These are phyloP conservation scores for Rhizophagus sp. DNA, from an alignment of 192 early-diverging fungal genomes.

Conservation along the genomic window DNA sequence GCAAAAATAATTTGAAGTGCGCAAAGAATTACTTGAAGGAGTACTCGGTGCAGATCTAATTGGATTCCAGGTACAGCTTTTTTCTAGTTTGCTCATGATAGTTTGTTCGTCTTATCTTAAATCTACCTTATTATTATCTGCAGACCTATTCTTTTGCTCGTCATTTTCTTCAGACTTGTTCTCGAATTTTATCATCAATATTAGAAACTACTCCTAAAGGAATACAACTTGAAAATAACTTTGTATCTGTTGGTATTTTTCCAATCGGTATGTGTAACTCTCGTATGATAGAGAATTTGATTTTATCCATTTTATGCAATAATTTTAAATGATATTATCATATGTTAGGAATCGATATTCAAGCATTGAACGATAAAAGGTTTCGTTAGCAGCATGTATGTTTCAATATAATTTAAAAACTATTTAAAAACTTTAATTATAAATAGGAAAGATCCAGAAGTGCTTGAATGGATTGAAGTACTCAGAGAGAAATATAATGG, in stretches of 20 bases:
- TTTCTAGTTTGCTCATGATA: neutral
- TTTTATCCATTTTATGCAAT: too few species aligned
- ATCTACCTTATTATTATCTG: neutral
- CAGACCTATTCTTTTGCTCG: constrained; percentile 92
- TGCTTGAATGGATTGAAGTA: constrained; percentile 74
- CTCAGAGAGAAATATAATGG: constrained; percentile 88
- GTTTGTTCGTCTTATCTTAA: neutral
- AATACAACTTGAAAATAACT: constrained; percentile 75
- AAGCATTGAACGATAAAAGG: constrained; percentile 71
- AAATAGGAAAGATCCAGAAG: constrained; percentile 57
- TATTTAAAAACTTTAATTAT: too few species aligned
- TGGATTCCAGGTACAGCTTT: constrained; percentile 61
- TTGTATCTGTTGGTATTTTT: constrained; percentile 87
- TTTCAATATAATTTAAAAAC: neutral
- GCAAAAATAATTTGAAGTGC: constrained; percentile 36
- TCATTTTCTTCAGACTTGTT: constrained; percentile 88
- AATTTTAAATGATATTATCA: constrained; percentile 15
- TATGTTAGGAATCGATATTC: constrained; percentile 71
- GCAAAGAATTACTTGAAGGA: constrained; percentile 88
- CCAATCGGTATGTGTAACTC: constrained; percentile 71
- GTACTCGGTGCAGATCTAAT: constrained; percentile 86
- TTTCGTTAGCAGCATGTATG: neutral
- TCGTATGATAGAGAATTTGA: neutral
- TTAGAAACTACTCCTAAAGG: constrained; percentile 85
- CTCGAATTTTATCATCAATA: constrained; percentile 72